Evolutionary conservation across 345 rosid species (phyloP).

Genomic region (Eucalyptus shirleyi): DNA sequence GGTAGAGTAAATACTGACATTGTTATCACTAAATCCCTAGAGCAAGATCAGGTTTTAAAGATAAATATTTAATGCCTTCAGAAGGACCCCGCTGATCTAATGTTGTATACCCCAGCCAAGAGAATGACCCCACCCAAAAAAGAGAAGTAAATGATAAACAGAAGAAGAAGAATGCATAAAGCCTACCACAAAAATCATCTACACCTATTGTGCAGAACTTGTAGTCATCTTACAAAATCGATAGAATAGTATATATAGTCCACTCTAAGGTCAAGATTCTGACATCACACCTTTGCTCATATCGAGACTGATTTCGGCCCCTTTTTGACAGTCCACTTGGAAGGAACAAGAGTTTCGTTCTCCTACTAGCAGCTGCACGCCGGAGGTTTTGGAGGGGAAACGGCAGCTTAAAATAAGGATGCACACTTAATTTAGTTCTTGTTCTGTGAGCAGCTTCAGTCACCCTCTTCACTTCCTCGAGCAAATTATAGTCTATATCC

Average conservation of each 20-base stretch:
- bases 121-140: background rate
- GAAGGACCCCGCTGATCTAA: background rate
- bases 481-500: conserved; percentile 56
- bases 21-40: background rate
- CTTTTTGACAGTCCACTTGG: conserved; percentile 73
- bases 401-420: conserved; percentile 18
- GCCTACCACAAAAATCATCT: background rate
- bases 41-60: background rate
- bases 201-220: background rate
- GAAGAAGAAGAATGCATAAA: background rate
- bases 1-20: background rate
- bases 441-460: conserved; percentile 62
- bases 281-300: conserved; percentile 20
- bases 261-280: background rate
- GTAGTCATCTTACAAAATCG: background rate
- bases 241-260: background rate
- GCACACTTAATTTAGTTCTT: conserved; percentile 29
- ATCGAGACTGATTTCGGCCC: conserved; percentile 45
- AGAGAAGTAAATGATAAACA: background rate
- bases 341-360: conserved; percentile 46
- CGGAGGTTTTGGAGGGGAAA: conserved; percentile 18
- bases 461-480: conserved; percentile 74
- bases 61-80: background rate
- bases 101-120: background rate
- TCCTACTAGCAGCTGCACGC: conserved; percentile 45